Base-by-base conservation (phyloP, 257 asterid species). In the Nemophila menziesii region DNA sequence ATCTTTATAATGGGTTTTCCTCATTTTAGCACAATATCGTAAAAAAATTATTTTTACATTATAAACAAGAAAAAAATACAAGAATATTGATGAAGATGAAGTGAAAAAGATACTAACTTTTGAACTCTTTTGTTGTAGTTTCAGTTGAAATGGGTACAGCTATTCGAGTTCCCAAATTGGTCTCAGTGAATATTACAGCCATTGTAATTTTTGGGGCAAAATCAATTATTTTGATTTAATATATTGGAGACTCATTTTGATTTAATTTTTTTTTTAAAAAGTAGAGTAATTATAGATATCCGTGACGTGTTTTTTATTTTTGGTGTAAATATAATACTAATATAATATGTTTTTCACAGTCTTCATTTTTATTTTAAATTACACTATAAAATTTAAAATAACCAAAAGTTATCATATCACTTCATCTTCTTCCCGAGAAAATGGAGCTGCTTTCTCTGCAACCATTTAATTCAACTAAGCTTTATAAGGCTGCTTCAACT, bases 151-250 rank as follows among this genome's bases (percentile, higher is more conserved):
- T 50, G 38, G 70, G 65, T 11, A 72, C 20, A n/a, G 39, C 79
- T 19, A 79, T 52, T 18, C 66, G 76, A 20, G 85, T 75, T 20
- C 77, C 75, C 61, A 72, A 46, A 60, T 75, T 75, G 39, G 92
- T 66, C 26, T 59, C 65, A 8, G 58, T 49, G 41, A 69, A 75
- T 3, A n/a, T n/a, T n/a, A 75, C 65, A 4, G 67, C 61, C 29
- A 21, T 52, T 48, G 54, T 63, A 70, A 64, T 71, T 46, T 49
- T 33, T 11, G 14, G 39, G 22, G 26, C 39, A 22, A 10, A 16
- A 0, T 10, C 45, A 45, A 5, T 38, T 0, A 3, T 5, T 33
- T 33, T 8, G n/a, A n/a, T n/a, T n/a, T n/a, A n/a, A n/a, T n/a
- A n/a, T n/a, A n/a, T n/a, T n/a, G n/a, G n/a, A n/a, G n/a, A n/a